These are phyloP conservation scores for Hortaea werneckii DNA, from an alignment of 2,329 filamentous ascomycete genomes.

Conservation along the genomic window DNA sequence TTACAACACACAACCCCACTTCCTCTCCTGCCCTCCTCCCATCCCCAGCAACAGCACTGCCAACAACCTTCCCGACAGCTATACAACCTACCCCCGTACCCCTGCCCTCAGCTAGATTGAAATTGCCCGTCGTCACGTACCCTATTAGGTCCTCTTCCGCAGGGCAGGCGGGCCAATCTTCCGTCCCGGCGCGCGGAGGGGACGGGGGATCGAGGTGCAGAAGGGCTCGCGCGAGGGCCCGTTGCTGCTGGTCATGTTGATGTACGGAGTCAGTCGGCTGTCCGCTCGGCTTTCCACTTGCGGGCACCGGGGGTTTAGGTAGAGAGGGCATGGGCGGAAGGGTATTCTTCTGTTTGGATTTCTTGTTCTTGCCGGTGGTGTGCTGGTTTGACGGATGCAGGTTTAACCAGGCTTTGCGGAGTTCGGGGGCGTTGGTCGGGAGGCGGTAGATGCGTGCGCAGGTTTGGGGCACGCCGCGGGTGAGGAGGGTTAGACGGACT, in stretches of 20 bases:
- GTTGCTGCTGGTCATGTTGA: no score
- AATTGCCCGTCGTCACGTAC: constrained; percentile 81
- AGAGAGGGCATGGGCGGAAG: constrained; percentile 18
- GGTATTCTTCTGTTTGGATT: constrained; percentile 14
- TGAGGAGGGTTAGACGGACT: constrained; percentile 56
- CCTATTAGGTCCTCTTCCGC: constrained; percentile 68
- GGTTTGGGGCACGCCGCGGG: constrained; percentile 58
- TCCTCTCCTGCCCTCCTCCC: constrained; percentile 20
- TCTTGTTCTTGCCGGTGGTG: constrained; percentile 13
- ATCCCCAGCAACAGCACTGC: constrained; percentile 46
- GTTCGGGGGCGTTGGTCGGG: constrained; percentile 39
- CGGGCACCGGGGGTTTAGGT: no score
- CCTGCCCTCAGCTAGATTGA: constrained; percentile 64
- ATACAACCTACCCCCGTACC: constrained; percentile 68
- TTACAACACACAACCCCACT: constrained; percentile 59
- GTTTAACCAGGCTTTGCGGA: constrained; percentile 64
- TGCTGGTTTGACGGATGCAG: constrained; percentile 31
- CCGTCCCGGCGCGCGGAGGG: constrained; percentile 27
- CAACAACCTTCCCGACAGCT: constrained; percentile 47
- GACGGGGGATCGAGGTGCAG: neutral
- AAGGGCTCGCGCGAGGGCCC: no score
- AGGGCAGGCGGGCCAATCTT: constrained; percentile 57
- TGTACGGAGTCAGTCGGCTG: no score
- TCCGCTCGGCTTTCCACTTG: no score
- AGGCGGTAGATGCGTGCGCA: constrained; percentile 82